A percentile compares a stretch with the other conserved stretches of the same genome.
These are phyloP conservation scores for Fusarium aywerte DNA, from an alignment of 2,329 filamentous ascomycete species.

Conservation along the genomic window DNA sequence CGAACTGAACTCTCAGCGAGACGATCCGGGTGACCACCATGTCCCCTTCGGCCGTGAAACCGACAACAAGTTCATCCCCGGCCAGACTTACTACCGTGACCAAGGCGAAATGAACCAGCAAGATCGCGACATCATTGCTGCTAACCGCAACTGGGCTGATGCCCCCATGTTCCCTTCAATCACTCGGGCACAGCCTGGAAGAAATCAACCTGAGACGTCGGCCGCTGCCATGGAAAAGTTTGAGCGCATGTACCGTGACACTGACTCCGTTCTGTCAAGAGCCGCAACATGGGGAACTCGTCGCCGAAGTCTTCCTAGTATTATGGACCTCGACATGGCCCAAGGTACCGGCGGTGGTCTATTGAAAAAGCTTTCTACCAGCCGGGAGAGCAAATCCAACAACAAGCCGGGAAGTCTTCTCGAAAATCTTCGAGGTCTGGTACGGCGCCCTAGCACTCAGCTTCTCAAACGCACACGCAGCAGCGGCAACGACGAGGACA, in stretches of 20 bases:
- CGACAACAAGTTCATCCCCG: constrained; percentile 61
- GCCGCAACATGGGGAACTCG: constrained; percentile 78
- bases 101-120: constrained; percentile 56
- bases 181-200: constrained; percentile 43
- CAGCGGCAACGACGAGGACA: constrained; percentile 49
- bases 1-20: constrained; percentile 37
- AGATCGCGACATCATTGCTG: constrained; percentile 63
- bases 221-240: constrained; percentile 65
- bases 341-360: constrained; percentile 69
- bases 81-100: constrained; percentile 61
- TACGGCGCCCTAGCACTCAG: constrained; percentile 61
- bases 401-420: constrained; percentile 61
- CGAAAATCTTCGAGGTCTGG: constrained; percentile 61
- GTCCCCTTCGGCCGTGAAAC: constrained; percentile 61
- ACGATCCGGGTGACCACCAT: constrained; percentile 50
- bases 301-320: constrained; percentile 70
- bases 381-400: constrained; percentile 56
- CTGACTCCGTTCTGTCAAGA: constrained; percentile 68
- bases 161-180: constrained; percentile 61
- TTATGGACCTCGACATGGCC: constrained; percentile 64
- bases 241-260: constrained; percentile 64
- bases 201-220: constrained; percentile 61
- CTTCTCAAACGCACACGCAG: constrained; percentile 61
- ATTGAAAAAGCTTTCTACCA: constrained; percentile 70
- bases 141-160: constrained; percentile 61